Conservation (phyloP, 163 green algal species). For the Scenedesmus sp. region DNA sequence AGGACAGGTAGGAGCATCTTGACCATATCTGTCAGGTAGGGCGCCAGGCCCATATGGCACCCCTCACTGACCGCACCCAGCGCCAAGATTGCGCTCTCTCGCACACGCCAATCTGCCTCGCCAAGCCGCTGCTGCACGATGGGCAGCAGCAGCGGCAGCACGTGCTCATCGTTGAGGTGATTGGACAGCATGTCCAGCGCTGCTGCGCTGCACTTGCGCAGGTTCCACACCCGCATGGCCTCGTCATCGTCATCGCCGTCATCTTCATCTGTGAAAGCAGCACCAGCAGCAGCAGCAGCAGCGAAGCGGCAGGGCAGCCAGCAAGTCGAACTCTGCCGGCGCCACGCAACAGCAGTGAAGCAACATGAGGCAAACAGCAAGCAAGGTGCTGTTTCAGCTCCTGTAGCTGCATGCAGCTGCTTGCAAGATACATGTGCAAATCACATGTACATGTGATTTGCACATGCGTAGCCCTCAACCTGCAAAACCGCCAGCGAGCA, state of each 20-base stretch:
- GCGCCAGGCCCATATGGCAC: constrained; percentile 88
- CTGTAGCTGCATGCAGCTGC: too few species aligned
- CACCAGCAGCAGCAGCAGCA: not conserved
- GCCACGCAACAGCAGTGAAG: too few species aligned
- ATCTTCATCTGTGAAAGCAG: constrained; percentile 52
- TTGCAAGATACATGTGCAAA: too few species aligned
- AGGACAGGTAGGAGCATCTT: constrained; percentile 48
- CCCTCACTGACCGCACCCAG: constrained; percentile 94
- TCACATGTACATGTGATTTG: too few species aligned
- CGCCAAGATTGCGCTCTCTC: constrained; percentile 93
- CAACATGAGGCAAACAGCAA: too few species aligned
- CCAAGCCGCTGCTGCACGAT: constrained; percentile 86
- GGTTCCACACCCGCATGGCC: constrained; percentile 85
- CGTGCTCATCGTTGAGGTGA: constrained; percentile 86
- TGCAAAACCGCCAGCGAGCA: too few species aligned
- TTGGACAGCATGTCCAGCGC: constrained; percentile 92
- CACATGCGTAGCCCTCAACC: too few species aligned
- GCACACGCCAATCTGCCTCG: constrained; percentile 59
- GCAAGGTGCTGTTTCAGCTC: too few species aligned
- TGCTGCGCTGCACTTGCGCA: constrained; percentile 90
- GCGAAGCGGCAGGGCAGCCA: too few species aligned
- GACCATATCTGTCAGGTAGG: constrained; percentile 80
- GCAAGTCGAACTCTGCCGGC: too few species aligned
- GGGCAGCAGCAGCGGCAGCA: constrained; percentile 94
- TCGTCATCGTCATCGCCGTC: constrained; percentile 60